A percentile compares a stretch with the other conserved stretches of the same genome.
Conservation (phyloP, 352 stramenopile species). For the Hyphochytrium catenoides region DNA sequence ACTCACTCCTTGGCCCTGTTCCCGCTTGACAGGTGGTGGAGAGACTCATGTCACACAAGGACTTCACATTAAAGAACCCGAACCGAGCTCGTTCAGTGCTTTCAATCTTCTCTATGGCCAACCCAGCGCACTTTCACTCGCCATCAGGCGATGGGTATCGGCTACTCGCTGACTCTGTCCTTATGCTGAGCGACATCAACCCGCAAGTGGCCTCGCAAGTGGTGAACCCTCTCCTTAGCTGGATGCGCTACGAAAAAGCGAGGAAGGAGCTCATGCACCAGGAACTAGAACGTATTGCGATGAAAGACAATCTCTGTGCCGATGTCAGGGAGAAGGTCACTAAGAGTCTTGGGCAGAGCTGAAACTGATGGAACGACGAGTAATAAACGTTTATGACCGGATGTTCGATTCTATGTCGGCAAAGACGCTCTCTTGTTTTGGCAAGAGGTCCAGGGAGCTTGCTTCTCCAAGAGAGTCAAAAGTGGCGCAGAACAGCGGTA, state of each 20-base stretch:
- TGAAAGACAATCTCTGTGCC: conserved; percentile 9
- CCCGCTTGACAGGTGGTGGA: conserved; percentile 18
- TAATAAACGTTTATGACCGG: no score
- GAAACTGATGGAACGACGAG: no score
- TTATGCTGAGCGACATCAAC: conserved; percentile 39
- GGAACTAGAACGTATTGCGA: conserved; percentile 16
- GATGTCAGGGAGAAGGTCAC: no score
- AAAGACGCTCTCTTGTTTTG: no score
- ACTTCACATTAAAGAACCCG: conserved; percentile 56
- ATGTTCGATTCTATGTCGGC: no score
- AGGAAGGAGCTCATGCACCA: conserved; percentile 29
- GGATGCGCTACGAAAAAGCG: conserved; percentile 25
- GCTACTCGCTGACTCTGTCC: conserved; percentile 37
- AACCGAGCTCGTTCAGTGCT: conserved; percentile 48
- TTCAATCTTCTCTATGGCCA: conserved; percentile 25
- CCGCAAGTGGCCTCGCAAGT: conserved; percentile 41
- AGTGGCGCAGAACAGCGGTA: no score
- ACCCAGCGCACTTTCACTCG: conserved; percentile 42
- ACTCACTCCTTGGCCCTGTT: no score
- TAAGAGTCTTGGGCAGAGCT: no score
- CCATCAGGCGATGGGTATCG: conserved; percentile 33
- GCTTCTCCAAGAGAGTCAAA: no score
- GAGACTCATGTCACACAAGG: conserved; percentile 18
- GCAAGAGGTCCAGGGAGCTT: no score
- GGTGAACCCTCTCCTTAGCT: conserved; percentile 18